Evolutionary conservation across 331 rosid genomes (phyloP), one percentile per base, ranked within the genome.

Genomic region (Acacia pycnantha): DNA sequence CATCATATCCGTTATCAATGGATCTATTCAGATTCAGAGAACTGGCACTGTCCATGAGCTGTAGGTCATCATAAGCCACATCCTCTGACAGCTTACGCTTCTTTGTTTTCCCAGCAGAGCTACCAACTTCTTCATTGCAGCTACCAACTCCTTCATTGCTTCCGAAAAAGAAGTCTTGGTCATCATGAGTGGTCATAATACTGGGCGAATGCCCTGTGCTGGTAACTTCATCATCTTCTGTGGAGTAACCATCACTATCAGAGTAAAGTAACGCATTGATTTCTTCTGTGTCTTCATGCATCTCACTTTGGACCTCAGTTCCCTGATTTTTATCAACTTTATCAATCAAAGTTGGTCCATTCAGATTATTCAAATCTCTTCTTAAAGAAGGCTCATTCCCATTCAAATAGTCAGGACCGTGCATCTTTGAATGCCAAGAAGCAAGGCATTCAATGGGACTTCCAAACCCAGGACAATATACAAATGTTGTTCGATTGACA

Each of bases 161-260:
- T 77, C 31, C 84, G 41, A 73, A 69, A 12, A 66, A 35, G 53
- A 81, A 62, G 62, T 78, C 82, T 26, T 35, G 88, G 86, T 80
- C 76, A 44, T 86, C 90, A 27, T 86, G 89, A 29, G 86, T 82
- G 51, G 97, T 86, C 95, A 87, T 86, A 33, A 91, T 88, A 74
- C 97, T 89, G 0, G 98, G 98, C 0, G 98, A 94, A 86, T 92
- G 99, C 13, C 98, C 99, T 4, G 99, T 96, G 93, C 99, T 96
- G 6, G 98, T 89, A 74, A 96, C 97, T 86, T 96, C 99, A 77
- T 94, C 98, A 11, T 94, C 98, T 83, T 91, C 94, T 0, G 89
- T 79, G 3, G 83, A 86, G 79, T 83, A 87, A 47, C 86, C 86
- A 9, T 92, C 92, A 26, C 93, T 89, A 18, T 93, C 97, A 0